Percentiles rank a stretch among this genome's conserved stretches.
phyloP scores from a whole-genome alignment of 768 basidiomycete species.

The Suillus paluster region DNA sequence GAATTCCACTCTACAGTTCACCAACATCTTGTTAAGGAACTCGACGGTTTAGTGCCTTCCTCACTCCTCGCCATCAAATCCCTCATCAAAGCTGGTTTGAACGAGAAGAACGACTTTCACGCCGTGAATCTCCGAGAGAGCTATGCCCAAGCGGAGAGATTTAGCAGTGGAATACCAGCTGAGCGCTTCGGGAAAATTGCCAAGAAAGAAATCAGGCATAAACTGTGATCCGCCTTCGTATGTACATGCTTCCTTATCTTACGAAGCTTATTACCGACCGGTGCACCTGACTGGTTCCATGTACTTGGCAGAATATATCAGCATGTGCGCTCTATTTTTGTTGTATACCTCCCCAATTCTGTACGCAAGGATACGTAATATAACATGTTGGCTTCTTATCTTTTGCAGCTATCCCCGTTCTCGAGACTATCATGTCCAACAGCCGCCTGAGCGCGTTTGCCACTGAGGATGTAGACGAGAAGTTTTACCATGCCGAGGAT shows the following conservation, averaged over 20 bases:
- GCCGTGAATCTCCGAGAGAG: constrained; percentile 70
- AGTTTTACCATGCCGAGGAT: constrained; percentile 29
- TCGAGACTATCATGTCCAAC: background rate
- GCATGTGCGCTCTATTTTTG: constrained; percentile 5
- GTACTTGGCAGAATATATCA: no score
- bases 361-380: background rate
- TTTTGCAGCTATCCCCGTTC: background rate
- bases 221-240: constrained; percentile 42
- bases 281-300: background rate
- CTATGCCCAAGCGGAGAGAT: constrained; percentile 69
- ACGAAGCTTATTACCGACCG: background rate
- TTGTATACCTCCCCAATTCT: background rate
- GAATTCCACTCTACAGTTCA: constrained; percentile 60
- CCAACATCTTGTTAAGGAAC: constrained; percentile 51
- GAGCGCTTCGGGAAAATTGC: constrained; percentile 60
- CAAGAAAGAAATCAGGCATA: constrained; percentile 68
- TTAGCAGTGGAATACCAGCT: constrained; percentile 62
- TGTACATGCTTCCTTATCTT: background rate
- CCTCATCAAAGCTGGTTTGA: constrained; percentile 57
- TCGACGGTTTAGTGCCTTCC: constrained; percentile 59
- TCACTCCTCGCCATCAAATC: constrained; percentile 57
- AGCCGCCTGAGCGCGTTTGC: background rate
- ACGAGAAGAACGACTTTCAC: constrained; percentile 67
- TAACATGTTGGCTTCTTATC: background rate
- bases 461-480: constrained; percentile 14